Percentiles rank a stretch among this genome's conserved stretches.
phyloP scores from a whole-genome alignment of 176 grass and related monocot genomes.

The Oryza coarctata region DNA sequence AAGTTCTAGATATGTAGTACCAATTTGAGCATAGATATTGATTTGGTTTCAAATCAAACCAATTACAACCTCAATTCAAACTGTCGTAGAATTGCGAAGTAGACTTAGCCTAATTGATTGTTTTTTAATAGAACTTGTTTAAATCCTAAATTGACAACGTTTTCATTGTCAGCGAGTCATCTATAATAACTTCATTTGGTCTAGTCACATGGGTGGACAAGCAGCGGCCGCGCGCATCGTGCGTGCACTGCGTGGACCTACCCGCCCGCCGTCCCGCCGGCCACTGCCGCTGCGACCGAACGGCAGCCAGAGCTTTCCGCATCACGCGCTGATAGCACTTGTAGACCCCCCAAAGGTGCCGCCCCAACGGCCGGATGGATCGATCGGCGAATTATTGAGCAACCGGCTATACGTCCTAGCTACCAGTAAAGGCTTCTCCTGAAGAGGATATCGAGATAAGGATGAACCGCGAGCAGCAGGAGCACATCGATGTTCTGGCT shows the following conservation, averaged over 20 bases:
- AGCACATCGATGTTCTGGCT: constrained; percentile 9
- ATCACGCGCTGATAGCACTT: background rate
- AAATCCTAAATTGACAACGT: too few species aligned
- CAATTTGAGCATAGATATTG: too few species aligned
- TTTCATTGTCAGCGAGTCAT: too few species aligned
- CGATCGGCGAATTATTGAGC: background rate
- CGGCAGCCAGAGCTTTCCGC: background rate
- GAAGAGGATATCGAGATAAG: constrained; percentile 36
- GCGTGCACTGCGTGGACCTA: background rate
- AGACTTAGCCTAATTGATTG: too few species aligned
- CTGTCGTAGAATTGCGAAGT: too few species aligned
- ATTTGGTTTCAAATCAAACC: too few species aligned
- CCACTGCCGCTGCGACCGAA: background rate
- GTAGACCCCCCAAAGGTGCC: background rate
- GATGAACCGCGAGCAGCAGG: constrained; percentile 25
- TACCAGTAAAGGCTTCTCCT: background rate
- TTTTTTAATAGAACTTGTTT: too few species aligned
- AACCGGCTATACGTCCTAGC: background rate
- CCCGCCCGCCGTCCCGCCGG: background rate
- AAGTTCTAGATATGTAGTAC: too few species aligned
- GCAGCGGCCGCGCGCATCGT: constrained; percentile 17
- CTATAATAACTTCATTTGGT: too few species aligned
- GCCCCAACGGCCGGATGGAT: background rate
- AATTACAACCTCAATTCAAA: too few species aligned
- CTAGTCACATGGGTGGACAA: too few species aligned